Conservation (phyloP, 2,329 filamentous ascomycete genomes). For the Epichloe coenophiala region DNA sequence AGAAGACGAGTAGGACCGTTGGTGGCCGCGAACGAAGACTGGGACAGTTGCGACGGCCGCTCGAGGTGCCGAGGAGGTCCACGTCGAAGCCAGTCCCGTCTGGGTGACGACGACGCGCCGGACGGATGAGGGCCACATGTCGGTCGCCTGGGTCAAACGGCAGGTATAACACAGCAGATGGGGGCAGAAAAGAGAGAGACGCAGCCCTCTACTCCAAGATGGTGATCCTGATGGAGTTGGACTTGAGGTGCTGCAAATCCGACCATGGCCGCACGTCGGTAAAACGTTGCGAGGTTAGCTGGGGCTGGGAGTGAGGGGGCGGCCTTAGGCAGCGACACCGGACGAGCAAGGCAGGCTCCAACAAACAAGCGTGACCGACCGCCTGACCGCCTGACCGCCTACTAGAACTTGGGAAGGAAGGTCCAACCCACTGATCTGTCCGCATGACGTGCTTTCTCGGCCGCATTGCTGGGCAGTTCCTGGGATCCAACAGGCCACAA, state of each 20-base stretch:
- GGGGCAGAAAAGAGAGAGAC: slow-evolving; percentile 6
- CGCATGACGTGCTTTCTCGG: background rate
- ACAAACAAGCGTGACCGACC: background rate
- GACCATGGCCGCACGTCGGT: slow-evolving; percentile 20
- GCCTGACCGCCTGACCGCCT: background rate
- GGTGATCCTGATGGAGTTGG: slow-evolving; percentile 20
- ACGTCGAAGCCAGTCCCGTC: slow-evolving; percentile 27
- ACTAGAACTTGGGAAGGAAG: background rate
- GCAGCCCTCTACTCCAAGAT: slow-evolving; percentile 13
- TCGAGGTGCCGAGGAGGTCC: slow-evolving; percentile 28
- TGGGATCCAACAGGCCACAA: background rate
- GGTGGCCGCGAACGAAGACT: slow-evolving; percentile 28
- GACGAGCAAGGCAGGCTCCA: background rate
- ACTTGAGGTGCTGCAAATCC: slow-evolving; percentile 17
- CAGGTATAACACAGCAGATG: slow-evolving; percentile 1
- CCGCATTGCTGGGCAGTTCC: background rate
- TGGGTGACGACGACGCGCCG: slow-evolving; percentile 39
- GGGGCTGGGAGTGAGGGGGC: slow-evolving; percentile 4
- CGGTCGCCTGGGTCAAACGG: slow-evolving; percentile 15
- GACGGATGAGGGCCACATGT: slow-evolving; percentile 42
- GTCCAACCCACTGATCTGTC: background rate
- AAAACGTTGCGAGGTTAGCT: slow-evolving; percentile 1
- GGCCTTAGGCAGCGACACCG: slow-evolving; percentile 24
- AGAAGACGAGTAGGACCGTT: slow-evolving; percentile 45
- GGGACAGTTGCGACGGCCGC: slow-evolving; percentile 20